Evolutionary conservation across 768 basidiomycete species (phyloP).

Genomic region (Cubamyces lactineus): DNA sequence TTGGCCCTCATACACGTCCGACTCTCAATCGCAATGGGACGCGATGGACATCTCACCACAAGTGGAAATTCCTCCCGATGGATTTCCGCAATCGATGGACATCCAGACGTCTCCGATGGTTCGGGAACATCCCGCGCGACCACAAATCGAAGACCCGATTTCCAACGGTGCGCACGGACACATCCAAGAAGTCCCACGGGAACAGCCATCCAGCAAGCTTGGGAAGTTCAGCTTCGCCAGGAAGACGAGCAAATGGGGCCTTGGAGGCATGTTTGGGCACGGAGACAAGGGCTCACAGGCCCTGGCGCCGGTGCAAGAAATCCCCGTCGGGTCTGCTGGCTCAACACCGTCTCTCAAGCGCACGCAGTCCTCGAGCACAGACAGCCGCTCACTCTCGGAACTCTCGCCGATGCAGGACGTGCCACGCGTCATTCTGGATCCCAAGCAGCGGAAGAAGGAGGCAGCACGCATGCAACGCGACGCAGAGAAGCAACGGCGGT

Average conservation of each 20-base stretch:
- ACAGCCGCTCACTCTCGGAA: constrained; percentile 67
- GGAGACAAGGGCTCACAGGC: constrained; percentile 58
- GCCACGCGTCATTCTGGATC: constrained; percentile 50
- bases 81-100: constrained; percentile 51
- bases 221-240: constrained; percentile 65
- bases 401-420: constrained; percentile 43
- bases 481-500: constrained; percentile 83
- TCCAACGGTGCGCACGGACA: constrained; percentile 39
- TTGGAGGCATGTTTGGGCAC: constrained; percentile 66
- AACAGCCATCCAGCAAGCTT: constrained; percentile 49
- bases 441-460: constrained; percentile 82
- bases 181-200: constrained; percentile 18
- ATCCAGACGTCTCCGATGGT: constrained; percentile 54
- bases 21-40: constrained; percentile 42
- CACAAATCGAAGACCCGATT: constrained; percentile 43
- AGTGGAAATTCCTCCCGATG: constrained; percentile 48
- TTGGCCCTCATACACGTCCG: constrained; percentile 30
- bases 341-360: constrained; percentile 75
- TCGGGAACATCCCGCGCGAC: constrained; percentile 53
- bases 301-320: constrained; percentile 76
- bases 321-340: constrained; percentile 52
- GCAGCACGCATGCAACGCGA: constrained; percentile 77
- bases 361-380: constrained; percentile 75
- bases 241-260: constrained; percentile 68
- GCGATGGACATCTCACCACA: constrained; percentile 66